A percentile compares a stretch with the other conserved stretches of the same genome.
Conservation (phyloP, 2,329 filamentous ascomycete species). For the Colletotrichum cereale region DNA sequence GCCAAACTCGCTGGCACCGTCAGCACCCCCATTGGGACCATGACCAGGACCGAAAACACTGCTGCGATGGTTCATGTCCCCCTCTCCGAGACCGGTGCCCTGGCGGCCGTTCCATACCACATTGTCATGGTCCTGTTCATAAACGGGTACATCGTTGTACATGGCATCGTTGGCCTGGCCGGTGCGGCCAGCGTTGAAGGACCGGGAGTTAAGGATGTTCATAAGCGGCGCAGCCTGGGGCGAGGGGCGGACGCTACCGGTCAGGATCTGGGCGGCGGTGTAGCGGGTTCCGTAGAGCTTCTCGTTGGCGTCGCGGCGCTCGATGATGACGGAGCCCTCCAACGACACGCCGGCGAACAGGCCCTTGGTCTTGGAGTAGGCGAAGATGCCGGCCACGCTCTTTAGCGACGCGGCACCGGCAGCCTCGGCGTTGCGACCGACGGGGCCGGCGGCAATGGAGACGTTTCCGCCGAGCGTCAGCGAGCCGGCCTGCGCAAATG, state of each 20-base stretch:
- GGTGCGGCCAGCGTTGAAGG: conserved; percentile 76
- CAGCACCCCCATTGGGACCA: not conserved
- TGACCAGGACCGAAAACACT: conserved; percentile 51
- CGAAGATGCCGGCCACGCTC: conserved; percentile 92
- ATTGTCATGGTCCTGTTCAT: conserved; percentile 85
- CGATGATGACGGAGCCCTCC: conserved; percentile 92
- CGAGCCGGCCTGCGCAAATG: conserved; percentile 92
- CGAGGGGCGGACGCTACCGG: conserved; percentile 81
- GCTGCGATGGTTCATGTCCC: conserved; percentile 53
- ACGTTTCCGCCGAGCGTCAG: conserved; percentile 96
- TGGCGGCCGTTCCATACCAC: conserved; percentile 84
- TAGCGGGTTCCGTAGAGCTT: conserved; percentile 90
- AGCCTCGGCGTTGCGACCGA: conserved; percentile 95
- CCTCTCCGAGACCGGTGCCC: conserved; percentile 79
- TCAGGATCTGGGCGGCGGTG: conserved; percentile 85
- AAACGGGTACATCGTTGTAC: conserved; percentile 95
- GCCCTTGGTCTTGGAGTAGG: conserved; percentile 98
- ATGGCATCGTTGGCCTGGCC: conserved; percentile 70
- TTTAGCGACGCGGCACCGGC: conserved; percentile 92
- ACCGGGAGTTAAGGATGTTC: conserved; percentile 84
- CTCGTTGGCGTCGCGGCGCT: conserved; percentile 96
- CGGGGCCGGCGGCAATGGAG: conserved; percentile 91
- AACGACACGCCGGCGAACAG: conserved; percentile 95
- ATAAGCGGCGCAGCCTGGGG: conserved; percentile 87
- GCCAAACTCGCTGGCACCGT: conserved; percentile 62